Conservation (phyloP, 768 basidiomycete species). For the Russula emetica region DNA sequence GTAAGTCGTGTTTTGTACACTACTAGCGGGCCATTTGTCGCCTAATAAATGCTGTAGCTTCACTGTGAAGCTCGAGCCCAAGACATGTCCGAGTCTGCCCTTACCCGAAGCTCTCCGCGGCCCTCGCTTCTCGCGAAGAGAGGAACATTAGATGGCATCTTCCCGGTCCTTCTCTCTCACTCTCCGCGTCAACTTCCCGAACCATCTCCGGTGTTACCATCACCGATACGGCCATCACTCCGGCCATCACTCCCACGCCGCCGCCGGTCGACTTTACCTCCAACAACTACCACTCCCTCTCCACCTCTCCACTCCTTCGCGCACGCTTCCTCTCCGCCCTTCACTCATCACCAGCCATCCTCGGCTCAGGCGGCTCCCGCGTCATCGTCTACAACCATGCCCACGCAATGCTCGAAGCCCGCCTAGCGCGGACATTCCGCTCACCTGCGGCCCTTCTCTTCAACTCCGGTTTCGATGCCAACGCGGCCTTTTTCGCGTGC, state of each 20-base stretch:
- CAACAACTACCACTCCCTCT: constrained; percentile 88
- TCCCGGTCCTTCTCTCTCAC: constrained; percentile 43
- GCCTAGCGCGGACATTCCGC: constrained; percentile 57
- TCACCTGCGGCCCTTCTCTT: constrained; percentile 70
- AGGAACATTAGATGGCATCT: constrained; percentile 69
- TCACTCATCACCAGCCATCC: constrained; percentile 47
- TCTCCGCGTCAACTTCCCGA: neutral
- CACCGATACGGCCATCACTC: neutral
- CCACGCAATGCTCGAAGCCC: constrained; percentile 67
- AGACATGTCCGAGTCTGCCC: constrained; percentile 23
- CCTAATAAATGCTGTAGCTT: too few species aligned
- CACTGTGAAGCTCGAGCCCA: neutral
- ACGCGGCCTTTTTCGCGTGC: constrained; percentile 79
- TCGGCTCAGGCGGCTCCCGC: constrained; percentile 86
- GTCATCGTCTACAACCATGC: constrained; percentile 72
- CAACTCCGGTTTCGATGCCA: constrained; percentile 93
- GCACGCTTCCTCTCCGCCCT: constrained; percentile 43
- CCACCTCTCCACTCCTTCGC: constrained; percentile 31
- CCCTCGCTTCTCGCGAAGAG: constrained; percentile 59
- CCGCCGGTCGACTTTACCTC: constrained; percentile 53
- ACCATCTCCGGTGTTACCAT: too few species aligned
- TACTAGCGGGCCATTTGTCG: too few species aligned
- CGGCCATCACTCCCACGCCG: neutral
- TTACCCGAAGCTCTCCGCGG: constrained; percentile 44
- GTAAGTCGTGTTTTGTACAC: too few species aligned